Percentiles rank a stretch among this genome's conserved stretches.
phyloP scores from a whole-genome alignment of 75 land plant species.

The Pinus taeda region DNA sequence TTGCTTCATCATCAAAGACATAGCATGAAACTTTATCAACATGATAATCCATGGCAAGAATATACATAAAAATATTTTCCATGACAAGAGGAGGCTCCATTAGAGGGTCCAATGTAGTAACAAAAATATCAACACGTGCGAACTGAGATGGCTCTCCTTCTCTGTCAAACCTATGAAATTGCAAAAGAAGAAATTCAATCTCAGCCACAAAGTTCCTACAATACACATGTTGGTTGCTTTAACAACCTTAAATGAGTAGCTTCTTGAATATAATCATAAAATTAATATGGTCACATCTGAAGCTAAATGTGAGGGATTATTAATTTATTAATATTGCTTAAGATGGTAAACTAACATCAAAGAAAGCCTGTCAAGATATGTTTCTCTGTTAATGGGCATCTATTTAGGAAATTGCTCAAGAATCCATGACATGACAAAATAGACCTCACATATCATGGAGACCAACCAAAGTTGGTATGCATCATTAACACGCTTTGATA shows the following conservation, averaged over 20 bases:
- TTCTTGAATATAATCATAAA: neutral
- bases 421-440: conserved; percentile 86
- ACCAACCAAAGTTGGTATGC: conserved; percentile 75
- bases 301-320: neutral
- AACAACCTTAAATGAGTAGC: neutral
- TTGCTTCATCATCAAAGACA: conserved; percentile 93
- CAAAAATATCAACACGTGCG: conserved; percentile 83
- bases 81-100: conserved; percentile 93
- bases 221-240: too few relatives aligned
- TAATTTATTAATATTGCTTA: neutral
- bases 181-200: neutral
- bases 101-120: conserved; percentile 96
- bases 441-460: conserved; percentile 83
- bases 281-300: neutral
- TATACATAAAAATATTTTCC: conserved; percentile 85
- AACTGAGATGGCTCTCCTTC: conserved; percentile 87
- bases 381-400: conserved; percentile 79
- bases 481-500: conserved; percentile 65
- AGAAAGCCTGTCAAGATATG: conserved; percentile 72
- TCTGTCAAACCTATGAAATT: conserved; percentile 61
- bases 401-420: conserved; percentile 88
- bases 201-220: neutral
- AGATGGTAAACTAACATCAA: conserved; percentile 41
- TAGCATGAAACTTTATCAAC: conserved; percentile 94
- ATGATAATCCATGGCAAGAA: conserved; percentile 91